Percentiles rank a stretch among this genome's conserved stretches.
These are phyloP conservation scores for Fusarium tanahbumbuense DNA, from an alignment of 2,329 filamentous ascomycete species.

Conservation along the genomic window DNA sequence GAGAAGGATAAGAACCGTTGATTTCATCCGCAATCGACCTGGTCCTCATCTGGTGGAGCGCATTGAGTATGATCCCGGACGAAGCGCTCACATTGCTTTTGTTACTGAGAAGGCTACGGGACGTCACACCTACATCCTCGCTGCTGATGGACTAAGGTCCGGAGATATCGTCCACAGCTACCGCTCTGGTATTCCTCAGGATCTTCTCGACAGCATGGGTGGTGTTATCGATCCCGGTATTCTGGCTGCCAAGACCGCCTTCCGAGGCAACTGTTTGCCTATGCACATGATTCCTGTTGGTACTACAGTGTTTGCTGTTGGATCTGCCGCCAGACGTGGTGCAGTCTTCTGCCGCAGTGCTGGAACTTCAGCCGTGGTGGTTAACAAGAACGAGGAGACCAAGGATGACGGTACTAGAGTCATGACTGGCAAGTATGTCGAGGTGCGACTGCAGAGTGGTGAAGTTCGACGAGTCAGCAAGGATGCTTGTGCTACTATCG, in stretches of 20 bases:
- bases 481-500: conserved; percentile 94
- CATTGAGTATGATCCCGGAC: conserved; percentile 95
- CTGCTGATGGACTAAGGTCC: conserved; percentile 91
- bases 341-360: conserved; percentile 96
- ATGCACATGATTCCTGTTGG: conserved; percentile 96
- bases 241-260: conserved; percentile 91
- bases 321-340: conserved; percentile 76
- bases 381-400: conserved; percentile 86
- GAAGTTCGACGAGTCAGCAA: conserved; percentile 90
- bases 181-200: conserved; percentile 85
- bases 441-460: conserved; percentile 88
- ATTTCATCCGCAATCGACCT: conserved; percentile 82
- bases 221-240: conserved; percentile 94
- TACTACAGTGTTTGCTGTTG: conserved; percentile 92
- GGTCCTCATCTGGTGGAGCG: conserved; percentile 91
- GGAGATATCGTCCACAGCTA: conserved; percentile 95
- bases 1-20: conserved; percentile 89
- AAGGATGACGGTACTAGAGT: conserved; percentile 68
- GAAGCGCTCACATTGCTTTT: conserved; percentile 92
- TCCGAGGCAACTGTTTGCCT: conserved; percentile 93
- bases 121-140: conserved; percentile 89
- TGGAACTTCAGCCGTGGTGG: conserved; percentile 88
- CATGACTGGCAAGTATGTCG: conserved; percentile 81
- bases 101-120: conserved; percentile 79
- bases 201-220: conserved; percentile 91